Evolutionary conservation across 768 basidiomycete species (phyloP), one percentile per base, ranked within the genome.

Genomic region (Xerocomus spinulosus): DNA sequence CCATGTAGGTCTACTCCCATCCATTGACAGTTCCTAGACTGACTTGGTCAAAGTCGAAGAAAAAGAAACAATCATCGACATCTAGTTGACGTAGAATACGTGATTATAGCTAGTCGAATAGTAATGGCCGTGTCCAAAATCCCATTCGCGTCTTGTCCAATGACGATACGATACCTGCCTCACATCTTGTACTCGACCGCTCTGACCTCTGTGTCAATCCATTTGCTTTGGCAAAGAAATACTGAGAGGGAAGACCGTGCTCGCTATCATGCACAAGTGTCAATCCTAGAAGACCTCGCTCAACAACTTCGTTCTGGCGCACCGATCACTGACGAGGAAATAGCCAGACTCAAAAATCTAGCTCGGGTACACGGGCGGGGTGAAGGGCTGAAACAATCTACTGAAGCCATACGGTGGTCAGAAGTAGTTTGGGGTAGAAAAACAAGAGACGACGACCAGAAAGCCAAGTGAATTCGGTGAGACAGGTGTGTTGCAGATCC

Each of bases 121-220:
- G n/a, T n/a, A n/a, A n/a, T n/a, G n/a, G n/a, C n/a, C n/a, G n/a
- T n/a, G n/a, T n/a, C n/a, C n/a, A n/a, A n/a, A n/a, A n/a, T n/a
- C n/a, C n/a, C n/a, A n/a, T n/a, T n/a, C n/a, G n/a, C 18, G 18
- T 15, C 20, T 18, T 3, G 35, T 30, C 8, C n/a, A n/a, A 68
- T 68, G 67, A 45, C 48, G 4, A 48, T 54, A 46, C 56, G 67
- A 24, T 86, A 85, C 67, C 59, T 83, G 48, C 82, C 81, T 24
- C 83, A 87, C 55, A 68, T 83, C 44, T 44, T 86, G 52, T 87
- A 79, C 63, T 78, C 83, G 26, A 68, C 82, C 38, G 83, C 82
- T 9, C 70, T 85, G 56, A 80, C 77, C 39, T 85, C 85, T 20
- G 62, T 86, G 50, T 79, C 83, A 24, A 80, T 85, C 48, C 84